Evolutionary conservation across 2,329 filamentous ascomycete species (phyloP).

Genomic region (Colletotrichum sp.): DNA sequence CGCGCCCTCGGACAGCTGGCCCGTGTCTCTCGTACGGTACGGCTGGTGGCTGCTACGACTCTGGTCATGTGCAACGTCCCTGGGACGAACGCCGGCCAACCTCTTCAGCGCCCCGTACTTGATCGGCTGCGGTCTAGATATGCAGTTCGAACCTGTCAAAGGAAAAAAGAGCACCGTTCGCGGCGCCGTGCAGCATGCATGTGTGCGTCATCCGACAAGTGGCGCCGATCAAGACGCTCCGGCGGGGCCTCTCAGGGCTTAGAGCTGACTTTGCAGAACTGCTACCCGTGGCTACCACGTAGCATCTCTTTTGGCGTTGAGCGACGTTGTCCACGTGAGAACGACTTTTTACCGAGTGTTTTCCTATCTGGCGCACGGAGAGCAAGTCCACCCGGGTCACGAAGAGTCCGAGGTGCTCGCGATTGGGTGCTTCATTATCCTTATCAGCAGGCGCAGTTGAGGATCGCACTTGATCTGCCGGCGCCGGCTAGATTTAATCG

Average conservation of each 20-base stretch:
- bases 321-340: neutral
- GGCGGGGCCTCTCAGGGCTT: neutral
- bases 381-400: neutral
- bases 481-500: neutral
- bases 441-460: neutral
- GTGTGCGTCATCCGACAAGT: neutral
- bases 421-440: neutral
- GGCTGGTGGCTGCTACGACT: neutral
- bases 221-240: neutral
- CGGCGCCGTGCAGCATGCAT: slow-evolving; percentile 7
- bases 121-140: neutral
- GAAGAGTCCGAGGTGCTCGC: neutral
- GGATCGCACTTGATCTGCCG: neutral
- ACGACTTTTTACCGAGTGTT: neutral
- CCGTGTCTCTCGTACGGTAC: neutral
- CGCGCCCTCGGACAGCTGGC: neutral
- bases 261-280: neutral
- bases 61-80: neutral
- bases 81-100: neutral
- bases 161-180: neutral
- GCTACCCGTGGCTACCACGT: neutral
- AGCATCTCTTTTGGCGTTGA: neutral
- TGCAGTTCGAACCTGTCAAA: neutral
- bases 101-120: neutral
- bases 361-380: neutral